Conservation (phyloP, 106 monocot species). For the Acorus gramineus region DNA sequence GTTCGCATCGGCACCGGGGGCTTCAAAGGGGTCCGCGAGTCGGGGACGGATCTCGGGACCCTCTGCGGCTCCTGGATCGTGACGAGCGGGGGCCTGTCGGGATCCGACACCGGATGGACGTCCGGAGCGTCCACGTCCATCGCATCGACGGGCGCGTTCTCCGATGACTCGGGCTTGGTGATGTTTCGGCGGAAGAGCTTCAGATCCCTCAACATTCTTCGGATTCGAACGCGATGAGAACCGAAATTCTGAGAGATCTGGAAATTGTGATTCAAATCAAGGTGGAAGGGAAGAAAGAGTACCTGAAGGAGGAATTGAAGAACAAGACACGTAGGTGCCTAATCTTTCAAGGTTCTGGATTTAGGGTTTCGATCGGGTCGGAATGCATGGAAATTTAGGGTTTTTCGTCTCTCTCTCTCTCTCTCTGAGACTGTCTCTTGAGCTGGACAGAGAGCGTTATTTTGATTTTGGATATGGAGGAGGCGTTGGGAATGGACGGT, state of each 20-base stretch:
- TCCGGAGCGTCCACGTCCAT: slow-evolving; percentile 7
- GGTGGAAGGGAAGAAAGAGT: slow-evolving; percentile 2
- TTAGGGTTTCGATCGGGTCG: background rate
- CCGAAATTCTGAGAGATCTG: background rate
- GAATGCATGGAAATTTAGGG: too few relatives aligned
- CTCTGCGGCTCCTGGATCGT: slow-evolving; percentile 42
- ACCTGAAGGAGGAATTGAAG: slow-evolving; percentile 53
- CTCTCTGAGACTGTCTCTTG: too few relatives aligned
- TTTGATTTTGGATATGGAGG: too few relatives aligned
- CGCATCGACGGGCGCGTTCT: slow-evolving; percentile 55
- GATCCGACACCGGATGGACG: slow-evolving; percentile 21
- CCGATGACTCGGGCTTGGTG: slow-evolving; percentile 15
- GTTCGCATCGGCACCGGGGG: slow-evolving; percentile 36
- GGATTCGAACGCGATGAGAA: background rate
- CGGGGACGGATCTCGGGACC: slow-evolving; percentile 18
- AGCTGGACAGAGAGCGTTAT: too few relatives aligned
- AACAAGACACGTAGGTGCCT: slow-evolving; percentile 37
- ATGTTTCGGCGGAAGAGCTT: slow-evolving; percentile 33
- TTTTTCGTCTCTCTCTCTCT: too few relatives aligned
- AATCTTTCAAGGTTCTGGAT: slow-evolving; percentile 23
- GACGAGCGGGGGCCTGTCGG: slow-evolving; percentile 43
- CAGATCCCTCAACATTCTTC: slow-evolving; percentile 75
- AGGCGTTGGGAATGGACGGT: too few relatives aligned
- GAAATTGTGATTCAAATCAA: background rate
- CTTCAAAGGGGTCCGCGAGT: slow-evolving; percentile 53